Evolutionary conservation across 768 basidiomycete species (phyloP), one percentile per base, ranked within the genome.

Genomic region (Lactarius sanguifluus): DNA sequence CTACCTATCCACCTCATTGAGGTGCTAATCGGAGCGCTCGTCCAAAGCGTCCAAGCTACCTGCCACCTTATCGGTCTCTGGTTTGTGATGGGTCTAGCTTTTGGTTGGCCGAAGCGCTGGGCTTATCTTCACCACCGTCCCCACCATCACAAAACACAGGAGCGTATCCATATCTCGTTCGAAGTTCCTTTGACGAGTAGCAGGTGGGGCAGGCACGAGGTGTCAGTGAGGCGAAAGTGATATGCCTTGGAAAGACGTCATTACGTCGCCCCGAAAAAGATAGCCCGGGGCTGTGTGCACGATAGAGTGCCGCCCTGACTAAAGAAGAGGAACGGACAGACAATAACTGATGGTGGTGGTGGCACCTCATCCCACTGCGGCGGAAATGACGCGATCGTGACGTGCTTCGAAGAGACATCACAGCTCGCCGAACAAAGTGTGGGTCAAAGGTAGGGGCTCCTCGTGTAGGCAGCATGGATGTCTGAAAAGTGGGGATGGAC

Each of bases 381-480:
- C 56, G 40, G 18, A 62, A 58, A 43, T 23, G 40, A 32, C 56
- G 41, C 13, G 65, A 59, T 62, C 57, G 58, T 40, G 57, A 57
- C 38, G 40, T 40, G 36, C 43, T 25, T 47, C 50, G 47, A 50
- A 50, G 23, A 45, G 47, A 5, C 4, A 52, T 59, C 65, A 54
- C 61, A 60, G 57, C 65, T 50, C 30, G 45, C n/a, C 30, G 23
- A 7, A 52, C 50, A 40, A 62, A 56, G 54, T 20, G 32, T 28
- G 28, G 36, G 65, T 54, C n/a, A 40, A 41, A 50, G 23, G 5
- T 16, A 45, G 58, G 34, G 43, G 34, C 13, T 15, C 65, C 65
- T 66, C 65, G 61, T 66, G 65, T 57, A 58, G 25, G 18, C 45
- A 36, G 38, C 65, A 62, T 62, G 65, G 47, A 23, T 38, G 28